These are phyloP conservation scores for Pholiota microspora DNA, from an alignment of 768 basidiomycete genomes.

Conservation along the genomic window DNA sequence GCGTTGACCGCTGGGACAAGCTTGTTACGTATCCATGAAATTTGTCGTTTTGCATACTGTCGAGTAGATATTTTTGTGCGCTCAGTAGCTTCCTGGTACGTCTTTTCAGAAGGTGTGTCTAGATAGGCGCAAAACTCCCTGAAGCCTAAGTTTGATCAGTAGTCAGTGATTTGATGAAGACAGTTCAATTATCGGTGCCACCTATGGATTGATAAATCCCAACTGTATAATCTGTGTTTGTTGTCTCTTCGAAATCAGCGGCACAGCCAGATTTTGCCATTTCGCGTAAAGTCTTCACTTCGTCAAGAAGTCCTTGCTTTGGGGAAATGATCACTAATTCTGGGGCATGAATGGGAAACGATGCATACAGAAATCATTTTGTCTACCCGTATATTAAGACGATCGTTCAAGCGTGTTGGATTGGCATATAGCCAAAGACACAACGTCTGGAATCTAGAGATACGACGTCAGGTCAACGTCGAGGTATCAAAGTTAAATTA, in stretches of 20 bases:
- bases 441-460: slow-evolving; percentile 47
- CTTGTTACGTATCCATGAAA: slow-evolving; percentile 92
- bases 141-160: slow-evolving; percentile 57
- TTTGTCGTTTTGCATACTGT: slow-evolving; percentile 89
- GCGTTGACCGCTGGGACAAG: slow-evolving; percentile 68
- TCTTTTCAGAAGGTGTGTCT: slow-evolving; percentile 32
- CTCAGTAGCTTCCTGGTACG: slow-evolving; percentile 60
- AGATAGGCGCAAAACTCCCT: slow-evolving; percentile 83
- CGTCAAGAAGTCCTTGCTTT: slow-evolving; percentile 82
- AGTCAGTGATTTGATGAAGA: not conserved
- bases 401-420: slow-evolving; percentile 53
- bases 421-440: slow-evolving; percentile 91
- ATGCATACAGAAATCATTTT: slow-evolving; percentile 90
- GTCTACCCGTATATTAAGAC: slow-evolving; percentile 81
- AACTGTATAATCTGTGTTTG: slow-evolving; percentile 58
- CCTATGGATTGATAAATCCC: slow-evolving; percentile 97
- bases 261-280: slow-evolving; percentile 21
- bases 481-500: not conserved
- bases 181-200: slow-evolving; percentile 24
- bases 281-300: slow-evolving; percentile 59
- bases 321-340: no score
- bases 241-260: not conserved
- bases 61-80: slow-evolving; percentile 85
- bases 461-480: not conserved
- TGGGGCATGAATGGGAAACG: no score